These are phyloP conservation scores for Umbelopsis sp. DNA, from an alignment of 192 early-diverging fungal species.

Conservation along the genomic window DNA sequence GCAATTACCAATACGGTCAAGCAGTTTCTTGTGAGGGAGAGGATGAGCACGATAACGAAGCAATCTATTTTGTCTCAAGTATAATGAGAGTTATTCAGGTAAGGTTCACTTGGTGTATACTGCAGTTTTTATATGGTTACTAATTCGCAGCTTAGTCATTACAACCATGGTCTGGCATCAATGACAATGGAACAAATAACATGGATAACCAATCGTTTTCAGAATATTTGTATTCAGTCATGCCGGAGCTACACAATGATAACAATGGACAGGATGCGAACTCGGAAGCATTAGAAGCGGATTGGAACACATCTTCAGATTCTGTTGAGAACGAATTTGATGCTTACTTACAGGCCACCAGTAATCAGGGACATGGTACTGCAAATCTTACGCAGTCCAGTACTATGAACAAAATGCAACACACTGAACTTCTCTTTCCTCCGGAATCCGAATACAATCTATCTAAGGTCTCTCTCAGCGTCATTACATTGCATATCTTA, in stretches of 20 bases:
- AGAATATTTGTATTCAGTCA: not conserved
- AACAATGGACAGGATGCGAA: not conserved
- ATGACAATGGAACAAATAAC: not conserved
- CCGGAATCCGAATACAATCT: not conserved
- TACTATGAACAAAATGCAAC: not conserved
- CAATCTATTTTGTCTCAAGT: not conserved
- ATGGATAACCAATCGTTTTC: not conserved
- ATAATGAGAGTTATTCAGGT: conserved; percentile 13
- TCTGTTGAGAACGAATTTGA: not conserved
- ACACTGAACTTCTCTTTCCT: not conserved
- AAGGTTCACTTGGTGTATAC: not conserved
- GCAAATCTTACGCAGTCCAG: not conserved
- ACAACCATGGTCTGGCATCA: not conserved
- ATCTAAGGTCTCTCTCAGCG: not conserved
- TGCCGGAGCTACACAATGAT: not conserved
- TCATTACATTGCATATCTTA: not conserved
- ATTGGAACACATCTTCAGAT: not conserved
- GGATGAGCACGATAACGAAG: not conserved
- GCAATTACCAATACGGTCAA: not conserved
- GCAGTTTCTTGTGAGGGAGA: not conserved
- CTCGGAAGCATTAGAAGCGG: too few species aligned
- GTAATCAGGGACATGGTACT: not conserved
- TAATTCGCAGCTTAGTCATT: not conserved
- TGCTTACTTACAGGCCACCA: not conserved
- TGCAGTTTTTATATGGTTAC: not conserved